Evolutionary conservation across 1,284 basidiomycete genomes (phyloP).

Genomic region (Ustilago cynodontis): DNA sequence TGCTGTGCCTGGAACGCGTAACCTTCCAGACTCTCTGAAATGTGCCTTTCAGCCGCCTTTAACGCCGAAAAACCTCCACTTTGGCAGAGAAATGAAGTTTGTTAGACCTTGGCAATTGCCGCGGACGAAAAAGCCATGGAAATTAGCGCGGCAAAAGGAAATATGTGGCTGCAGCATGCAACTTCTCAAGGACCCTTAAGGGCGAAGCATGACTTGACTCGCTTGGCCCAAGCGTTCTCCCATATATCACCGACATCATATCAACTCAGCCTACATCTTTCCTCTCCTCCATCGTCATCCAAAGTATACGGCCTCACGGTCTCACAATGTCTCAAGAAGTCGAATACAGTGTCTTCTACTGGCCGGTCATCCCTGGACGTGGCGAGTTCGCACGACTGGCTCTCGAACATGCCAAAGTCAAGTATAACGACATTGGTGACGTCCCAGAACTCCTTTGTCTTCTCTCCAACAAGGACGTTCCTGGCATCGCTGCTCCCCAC

Average conservation of each 20-base stretch:
- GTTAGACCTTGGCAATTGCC: neutral
- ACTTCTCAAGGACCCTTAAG: neutral
- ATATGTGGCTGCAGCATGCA: neutral
- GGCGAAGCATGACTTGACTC: neutral
- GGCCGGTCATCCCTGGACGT: conserved; percentile 72
- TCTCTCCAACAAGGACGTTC: conserved; percentile 26
- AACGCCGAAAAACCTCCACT: conserved; percentile 24
- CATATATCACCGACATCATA: neutral
- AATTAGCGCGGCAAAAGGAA: neutral
- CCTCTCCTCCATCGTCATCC: neutral
- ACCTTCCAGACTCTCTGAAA: neutral
- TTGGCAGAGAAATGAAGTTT: neutral
- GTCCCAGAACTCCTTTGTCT: conserved; percentile 25
- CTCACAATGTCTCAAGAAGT: conserved; percentile 23
- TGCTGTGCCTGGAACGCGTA: conserved; percentile 6
- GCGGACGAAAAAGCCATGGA: neutral
- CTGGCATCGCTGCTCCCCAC: conserved; percentile 36
- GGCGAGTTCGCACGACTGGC: conserved; percentile 73
- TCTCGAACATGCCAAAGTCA: conserved; percentile 71
- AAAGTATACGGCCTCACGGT: neutral
- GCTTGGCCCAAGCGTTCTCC: neutral
- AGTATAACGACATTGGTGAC: conserved; percentile 71
- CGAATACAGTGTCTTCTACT: conserved; percentile 55
- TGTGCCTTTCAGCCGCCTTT: neutral
- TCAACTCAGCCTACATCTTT: too few relatives aligned